These are phyloP conservation scores for Graphilbum ipis-grandicollis DNA, from an alignment of 2,329 filamentous ascomycete species.

Conservation along the genomic window DNA sequence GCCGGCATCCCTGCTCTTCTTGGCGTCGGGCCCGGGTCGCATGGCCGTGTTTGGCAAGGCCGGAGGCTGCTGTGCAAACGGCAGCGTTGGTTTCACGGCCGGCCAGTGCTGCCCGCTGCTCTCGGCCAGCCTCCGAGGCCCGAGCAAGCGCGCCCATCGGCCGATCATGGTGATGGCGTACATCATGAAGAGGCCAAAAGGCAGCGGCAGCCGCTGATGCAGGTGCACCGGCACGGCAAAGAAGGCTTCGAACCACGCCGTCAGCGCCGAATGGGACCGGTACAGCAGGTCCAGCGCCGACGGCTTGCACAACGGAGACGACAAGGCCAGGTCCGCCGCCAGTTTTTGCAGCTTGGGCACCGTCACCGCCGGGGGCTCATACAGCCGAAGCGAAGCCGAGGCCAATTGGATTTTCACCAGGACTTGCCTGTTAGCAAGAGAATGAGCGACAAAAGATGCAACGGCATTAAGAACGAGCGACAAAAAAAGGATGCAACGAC, in stretches of 20 bases:
- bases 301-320: conserved; percentile 11
- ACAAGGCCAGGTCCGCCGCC: conserved; percentile 24
- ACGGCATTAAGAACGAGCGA: no score
- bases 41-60: no score
- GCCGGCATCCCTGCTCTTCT: no score
- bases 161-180: conserved; percentile 32
- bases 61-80: no score
- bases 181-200: conserved; percentile 26
- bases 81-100: no score
- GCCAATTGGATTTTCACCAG: conserved; percentile 22
- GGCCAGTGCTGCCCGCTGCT: no score
- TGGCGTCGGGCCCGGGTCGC: no score
- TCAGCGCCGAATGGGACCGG: conserved; percentile 27
- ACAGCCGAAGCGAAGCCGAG: conserved; percentile 24
- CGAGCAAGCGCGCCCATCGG: conserved; percentile 30
- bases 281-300: conserved; percentile 30
- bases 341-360: conserved; percentile 21
- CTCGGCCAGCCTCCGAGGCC: conserved; percentile 5
- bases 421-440: no score
- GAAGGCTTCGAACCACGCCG: conserved; percentile 31
- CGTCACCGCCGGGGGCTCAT: conserved; percentile 29
- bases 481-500: no score
- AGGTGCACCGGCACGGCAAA: conserved; percentile 22
- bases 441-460: no score
- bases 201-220: conserved; percentile 28